These are phyloP conservation scores for Aureobasidium lini DNA, from an alignment of 2,329 filamentous ascomycete genomes.

Conservation along the genomic window DNA sequence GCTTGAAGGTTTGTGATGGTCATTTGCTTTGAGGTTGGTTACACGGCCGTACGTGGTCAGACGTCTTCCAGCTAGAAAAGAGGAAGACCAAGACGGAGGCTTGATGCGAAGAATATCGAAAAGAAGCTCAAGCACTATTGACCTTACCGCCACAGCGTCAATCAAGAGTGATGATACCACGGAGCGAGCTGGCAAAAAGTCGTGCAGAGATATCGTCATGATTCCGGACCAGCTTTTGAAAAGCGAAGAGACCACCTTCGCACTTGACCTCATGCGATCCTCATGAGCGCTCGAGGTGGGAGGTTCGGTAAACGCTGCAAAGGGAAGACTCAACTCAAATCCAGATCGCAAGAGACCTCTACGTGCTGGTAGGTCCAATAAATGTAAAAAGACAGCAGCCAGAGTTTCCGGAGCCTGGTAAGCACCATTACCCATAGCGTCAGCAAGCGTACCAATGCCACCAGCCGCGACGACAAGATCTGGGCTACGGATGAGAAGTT, in stretches of 20 bases:
- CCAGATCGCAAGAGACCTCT: conserved; percentile 79
- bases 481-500: conserved; percentile 83
- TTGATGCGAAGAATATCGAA: conserved; percentile 85
- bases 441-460: conserved; percentile 79
- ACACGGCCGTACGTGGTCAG: conserved; percentile 96
- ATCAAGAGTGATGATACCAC: conserved; percentile 62
- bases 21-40: conserved; percentile 66
- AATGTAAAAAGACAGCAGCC: conserved; percentile 77
- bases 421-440: conserved; percentile 79
- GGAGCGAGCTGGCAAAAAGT: conserved; percentile 76
- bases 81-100: conserved; percentile 87
- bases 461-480: conserved; percentile 73
- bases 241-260: conserved; percentile 84
- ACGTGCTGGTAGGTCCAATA: conserved; percentile 75
- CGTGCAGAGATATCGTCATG: conserved; percentile 79
- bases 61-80: conserved; percentile 84
- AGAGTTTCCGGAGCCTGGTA: conserved; percentile 91
- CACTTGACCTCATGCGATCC: conserved; percentile 72
- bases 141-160: conserved; percentile 49
- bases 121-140: conserved; percentile 80
- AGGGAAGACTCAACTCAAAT: conserved; percentile 76
- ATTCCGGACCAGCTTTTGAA: conserved; percentile 91
- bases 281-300: conserved; percentile 48
- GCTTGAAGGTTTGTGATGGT: conserved; percentile 43
- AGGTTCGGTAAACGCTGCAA: conserved; percentile 89